Base-by-base conservation (phyloP, 106 monocot species). In the Dioscorea alata region DNA sequence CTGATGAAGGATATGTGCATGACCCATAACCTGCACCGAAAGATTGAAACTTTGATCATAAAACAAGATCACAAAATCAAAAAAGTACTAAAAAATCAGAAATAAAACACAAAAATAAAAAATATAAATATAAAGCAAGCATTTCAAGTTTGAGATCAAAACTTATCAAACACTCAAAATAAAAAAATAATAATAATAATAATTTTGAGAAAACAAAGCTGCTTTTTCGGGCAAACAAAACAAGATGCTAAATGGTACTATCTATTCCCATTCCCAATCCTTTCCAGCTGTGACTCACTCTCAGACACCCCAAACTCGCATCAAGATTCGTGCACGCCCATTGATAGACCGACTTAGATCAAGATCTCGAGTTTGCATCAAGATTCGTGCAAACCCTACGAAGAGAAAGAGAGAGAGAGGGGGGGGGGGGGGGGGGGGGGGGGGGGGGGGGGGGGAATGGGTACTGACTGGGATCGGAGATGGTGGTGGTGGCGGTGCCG, bases 401-500 rank as follows among this genome's bases (percentile, higher is more conserved):
- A 19, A 67, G 14, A 51, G 52, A 33, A 33, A 34, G 12, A 69
- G 53, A 54, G 33, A 31, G 58, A 67, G 61, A 53, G 50, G 20
- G 65, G 59, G 28, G n/a, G 59, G 28, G n/a, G 59, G 28, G n/a
- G 59, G 28, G n/a, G 59, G 28, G n/a, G n/a, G 50, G 20, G 65
- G 50, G 20, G 65, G 50, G 20, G 65, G 50, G 20, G 65, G 50
- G 20, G 65, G 59, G 28, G n/a, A 24, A 64, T 28, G 34, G 64
- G 49, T 18, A 74, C 68, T 5, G 24, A 88, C 88, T 84, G 14
- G 88, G 88, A 75, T 88, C 78, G 72, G 84, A 69, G 66, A 78
- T 53, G 50, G 75, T 69, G 77, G 73, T 25, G 67, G 81, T 67
- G 72, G 94, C 94, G 67, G 83, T 65, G 78, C 90, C 94, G 57